phyloP scores from a whole-genome alignment of 192 early-diverging fungal genomes.

The Dispira simplex region DNA sequence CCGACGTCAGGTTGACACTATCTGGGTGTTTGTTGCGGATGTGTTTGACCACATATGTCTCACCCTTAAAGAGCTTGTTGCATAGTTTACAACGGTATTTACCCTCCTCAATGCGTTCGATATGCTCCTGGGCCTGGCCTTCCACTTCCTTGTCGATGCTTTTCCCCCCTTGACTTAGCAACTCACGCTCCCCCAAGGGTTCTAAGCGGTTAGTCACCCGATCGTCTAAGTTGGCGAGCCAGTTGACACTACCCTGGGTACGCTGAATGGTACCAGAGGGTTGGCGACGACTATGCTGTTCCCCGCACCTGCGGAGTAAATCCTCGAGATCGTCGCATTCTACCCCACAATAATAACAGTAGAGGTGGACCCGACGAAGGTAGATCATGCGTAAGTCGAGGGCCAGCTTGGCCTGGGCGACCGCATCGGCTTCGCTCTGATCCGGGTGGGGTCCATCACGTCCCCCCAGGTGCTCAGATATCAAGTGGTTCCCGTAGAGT shows the following conservation, averaged over 20 bases:
- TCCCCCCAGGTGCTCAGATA: slow-evolving; percentile 7
- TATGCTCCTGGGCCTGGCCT: slow-evolving; percentile 22
- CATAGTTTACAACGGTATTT: slow-evolving; percentile 84
- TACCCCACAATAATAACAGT: slow-evolving; percentile 89
- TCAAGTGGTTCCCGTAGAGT: slow-evolving; percentile 13
- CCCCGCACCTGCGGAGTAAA: slow-evolving; percentile 58
- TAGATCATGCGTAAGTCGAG: slow-evolving; percentile 80
- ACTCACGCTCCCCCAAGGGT: slow-evolving; percentile 27
- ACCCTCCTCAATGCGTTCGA: slow-evolving; percentile 42
- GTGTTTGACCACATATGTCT: slow-evolving; percentile 90
- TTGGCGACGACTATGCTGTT: slow-evolving; percentile 34
- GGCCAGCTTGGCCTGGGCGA: slow-evolving; percentile 14
- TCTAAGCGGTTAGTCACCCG: slow-evolving; percentile 34
- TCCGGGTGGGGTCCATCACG: slow-evolving; percentile 11
- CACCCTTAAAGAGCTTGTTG: slow-evolving; percentile 86
- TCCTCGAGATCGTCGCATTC: slow-evolving; percentile 75
- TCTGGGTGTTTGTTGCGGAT: slow-evolving; percentile 79
- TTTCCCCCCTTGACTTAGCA: slow-evolving; percentile 30
- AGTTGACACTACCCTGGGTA: slow-evolving; percentile 19
- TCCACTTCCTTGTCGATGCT: slow-evolving; percentile 29
- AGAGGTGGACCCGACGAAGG: slow-evolving; percentile 77
- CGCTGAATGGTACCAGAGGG: slow-evolving; percentile 1
- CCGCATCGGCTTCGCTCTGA: slow-evolving; percentile 14
- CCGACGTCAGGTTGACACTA: slow-evolving; percentile 31
- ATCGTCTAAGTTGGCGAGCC: slow-evolving; percentile 26